Base-by-base conservation (phyloP, 768 basidiomycete genomes). In the Panus rudis region DNA sequence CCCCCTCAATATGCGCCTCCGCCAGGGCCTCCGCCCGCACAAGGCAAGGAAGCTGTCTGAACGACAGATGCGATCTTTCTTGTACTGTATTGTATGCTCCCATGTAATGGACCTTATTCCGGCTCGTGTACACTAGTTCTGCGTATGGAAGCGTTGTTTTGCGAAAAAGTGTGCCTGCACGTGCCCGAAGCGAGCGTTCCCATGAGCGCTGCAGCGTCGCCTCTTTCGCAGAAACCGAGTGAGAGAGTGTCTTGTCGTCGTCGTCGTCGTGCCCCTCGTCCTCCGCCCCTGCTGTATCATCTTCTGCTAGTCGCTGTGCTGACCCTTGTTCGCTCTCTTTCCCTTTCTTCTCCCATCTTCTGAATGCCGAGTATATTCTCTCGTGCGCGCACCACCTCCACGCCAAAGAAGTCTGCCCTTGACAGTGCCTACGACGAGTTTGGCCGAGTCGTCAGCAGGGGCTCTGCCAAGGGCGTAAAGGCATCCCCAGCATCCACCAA, bases 301-400 rank as follows among this genome's bases (percentile, higher is more conserved):
- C 47, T 47, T 42, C 24, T 41, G 26, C 25, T 35, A 33, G 44
- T 49, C 41, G 45, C 49, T 45, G 50, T 28, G 43, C 46, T 37
- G 50, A 51, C 42, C 42, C 16, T 48, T 39, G 19, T 35, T n/a
- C 49, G 31, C 37, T 50, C 45, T 23, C 45, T 50, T 47, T 24
- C 38, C 17, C 35, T 32, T 37, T 43, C 55, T 62, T 72, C 65
- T n/a, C n/a, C n/a, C n/a, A n/a, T n/a, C n/a, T n/a, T n/a, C n/a
- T n/a, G n/a, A n/a, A 84, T 85, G 82, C 81, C 75, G 68, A 81
- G 78, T 62, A 58, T 84, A 64, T 85, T 85, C 65, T 82, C 83
- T 60, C 77, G 82, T 53, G 59, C 78, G 49, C 74, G 83, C 41
- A 81, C 81, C 37, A 70, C 67, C 43, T 82, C 82, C 17, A 73